Conservation (phyloP, 2,329 filamentous ascomycete genomes). For the Fusarium nanum region DNA sequence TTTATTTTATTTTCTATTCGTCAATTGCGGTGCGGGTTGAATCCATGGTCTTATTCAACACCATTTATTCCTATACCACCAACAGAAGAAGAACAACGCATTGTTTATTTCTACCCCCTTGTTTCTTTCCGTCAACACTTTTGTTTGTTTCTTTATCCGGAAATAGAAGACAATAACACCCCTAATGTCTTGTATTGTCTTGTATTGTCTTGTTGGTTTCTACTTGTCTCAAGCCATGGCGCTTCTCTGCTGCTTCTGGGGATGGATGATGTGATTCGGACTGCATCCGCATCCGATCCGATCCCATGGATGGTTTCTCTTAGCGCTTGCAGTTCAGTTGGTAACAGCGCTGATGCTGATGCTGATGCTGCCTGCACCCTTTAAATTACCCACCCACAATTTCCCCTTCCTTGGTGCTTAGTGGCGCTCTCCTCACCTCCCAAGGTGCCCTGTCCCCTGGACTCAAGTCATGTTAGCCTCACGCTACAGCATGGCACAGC, state of each 20-base stretch:
- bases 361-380: not conserved
- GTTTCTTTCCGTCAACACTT: not conserved
- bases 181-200: not conserved
- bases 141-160: not conserved
- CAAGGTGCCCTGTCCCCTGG: slow-evolving; percentile 30
- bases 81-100: not conserved
- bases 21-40: not conserved
- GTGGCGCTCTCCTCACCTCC: slow-evolving; percentile 32
- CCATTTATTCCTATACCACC: slow-evolving; percentile 8
- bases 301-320: not conserved
- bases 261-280: not conserved
- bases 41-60: slow-evolving; percentile 10
- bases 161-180: not conserved
- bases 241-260: not conserved
- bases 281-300: slow-evolving; percentile 24
- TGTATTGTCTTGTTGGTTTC: not conserved
- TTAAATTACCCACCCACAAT: slow-evolving; percentile 47
- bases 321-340: slow-evolving; percentile 15
- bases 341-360: not conserved
- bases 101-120: not conserved
- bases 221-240: not conserved
- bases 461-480: not conserved
- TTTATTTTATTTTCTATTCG: slow-evolving; percentile 14
- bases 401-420: slow-evolving; percentile 37
- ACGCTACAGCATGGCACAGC: slow-evolving; percentile 35